Evolutionary conservation across 2,329 filamentous ascomycete genomes (phyloP).

Genomic region (Neonectria coccinea): DNA sequence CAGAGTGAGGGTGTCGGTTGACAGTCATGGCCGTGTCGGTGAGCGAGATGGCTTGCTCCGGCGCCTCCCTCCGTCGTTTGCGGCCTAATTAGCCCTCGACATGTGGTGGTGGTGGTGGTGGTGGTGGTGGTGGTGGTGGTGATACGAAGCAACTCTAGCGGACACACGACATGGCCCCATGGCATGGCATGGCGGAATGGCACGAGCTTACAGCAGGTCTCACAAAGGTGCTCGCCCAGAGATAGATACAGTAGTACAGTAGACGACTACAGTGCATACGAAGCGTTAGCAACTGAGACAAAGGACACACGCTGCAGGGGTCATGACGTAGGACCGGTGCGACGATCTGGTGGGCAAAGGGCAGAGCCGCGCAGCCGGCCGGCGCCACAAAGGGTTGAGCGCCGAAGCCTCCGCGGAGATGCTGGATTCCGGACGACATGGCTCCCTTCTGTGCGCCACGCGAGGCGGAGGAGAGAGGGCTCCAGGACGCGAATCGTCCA

Average conservation of each 20-base stretch:
- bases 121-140: not conserved
- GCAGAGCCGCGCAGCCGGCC: constrained; percentile 25
- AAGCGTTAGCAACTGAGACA: not conserved
- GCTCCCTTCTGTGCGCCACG: constrained; percentile 13
- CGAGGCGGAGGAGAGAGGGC: not conserved
- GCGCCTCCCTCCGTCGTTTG: not conserved
- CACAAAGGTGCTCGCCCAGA: not conserved
- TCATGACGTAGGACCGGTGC: constrained; percentile 26
- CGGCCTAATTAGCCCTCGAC: not conserved
- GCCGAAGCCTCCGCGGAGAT: constrained; percentile 31
- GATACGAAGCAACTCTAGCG: not conserved
- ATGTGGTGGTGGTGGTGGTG: not conserved
- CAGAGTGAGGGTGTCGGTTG: not conserved
- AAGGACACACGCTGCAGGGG: constrained; percentile 21
- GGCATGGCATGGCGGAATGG: not conserved
- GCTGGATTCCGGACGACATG: constrained; percentile 17
- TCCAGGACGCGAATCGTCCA: not conserved
- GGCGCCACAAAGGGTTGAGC: constrained; percentile 7
- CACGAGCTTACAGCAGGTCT: not conserved
- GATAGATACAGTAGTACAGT: not conserved
- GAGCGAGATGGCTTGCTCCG: not conserved
- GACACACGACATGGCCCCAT: constrained; percentile 7
- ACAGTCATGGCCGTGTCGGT: constrained; percentile 5
- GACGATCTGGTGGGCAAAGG: not conserved
- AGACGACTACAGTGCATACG: too few species aligned